A percentile compares a stretch with the other conserved stretches of the same genome.
Evolutionary conservation across 176 grass and related monocot genomes (phyloP).

Genomic region (Musa troglodytarum): DNA sequence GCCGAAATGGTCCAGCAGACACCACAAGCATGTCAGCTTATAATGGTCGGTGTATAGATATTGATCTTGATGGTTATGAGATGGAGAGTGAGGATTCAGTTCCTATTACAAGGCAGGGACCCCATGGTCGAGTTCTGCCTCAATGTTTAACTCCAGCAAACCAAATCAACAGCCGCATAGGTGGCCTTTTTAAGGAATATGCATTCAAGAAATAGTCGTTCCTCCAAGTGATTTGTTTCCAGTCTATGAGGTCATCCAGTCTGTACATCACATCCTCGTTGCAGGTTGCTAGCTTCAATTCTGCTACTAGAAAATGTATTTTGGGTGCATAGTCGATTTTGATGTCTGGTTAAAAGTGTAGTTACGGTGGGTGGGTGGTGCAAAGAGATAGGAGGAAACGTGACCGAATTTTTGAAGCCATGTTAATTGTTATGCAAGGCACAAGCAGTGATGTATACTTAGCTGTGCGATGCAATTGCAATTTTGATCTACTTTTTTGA

Average conservation of each 20-base stretch:
- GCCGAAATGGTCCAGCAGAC: constrained; percentile 24
- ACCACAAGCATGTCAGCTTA: constrained; percentile 16
- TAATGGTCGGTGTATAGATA: constrained; percentile 31
- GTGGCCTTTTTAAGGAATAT: constrained; percentile 42
- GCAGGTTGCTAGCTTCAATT: too few relatives aligned
- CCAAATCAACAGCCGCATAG: constrained; percentile 12
- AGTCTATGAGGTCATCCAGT: background rate
- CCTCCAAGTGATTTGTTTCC: background rate
- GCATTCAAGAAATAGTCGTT: constrained; percentile 34
- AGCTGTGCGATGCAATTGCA: too few relatives aligned
- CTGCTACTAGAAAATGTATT: too few relatives aligned
- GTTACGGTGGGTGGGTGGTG: too few relatives aligned
- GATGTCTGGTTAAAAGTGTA: too few relatives aligned
- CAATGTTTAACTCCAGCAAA: constrained; percentile 28
- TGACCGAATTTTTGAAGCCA: too few relatives aligned
- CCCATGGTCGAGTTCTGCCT: constrained; percentile 50
- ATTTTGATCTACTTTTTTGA: too few relatives aligned
- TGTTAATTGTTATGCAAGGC: too few relatives aligned
- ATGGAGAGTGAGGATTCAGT: constrained; percentile 14
- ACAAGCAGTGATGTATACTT: too few relatives aligned
- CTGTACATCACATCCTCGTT: too few relatives aligned
- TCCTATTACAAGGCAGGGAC: constrained; percentile 23
- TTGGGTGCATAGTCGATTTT: too few relatives aligned
- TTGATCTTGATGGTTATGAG: constrained; percentile 54
- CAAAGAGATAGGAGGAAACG: too few relatives aligned